Evolutionary conservation across 768 basidiomycete genomes (phyloP), one percentile per base, ranked within the genome.

Genomic region (Lanmaoa pseudosensibilis): DNA sequence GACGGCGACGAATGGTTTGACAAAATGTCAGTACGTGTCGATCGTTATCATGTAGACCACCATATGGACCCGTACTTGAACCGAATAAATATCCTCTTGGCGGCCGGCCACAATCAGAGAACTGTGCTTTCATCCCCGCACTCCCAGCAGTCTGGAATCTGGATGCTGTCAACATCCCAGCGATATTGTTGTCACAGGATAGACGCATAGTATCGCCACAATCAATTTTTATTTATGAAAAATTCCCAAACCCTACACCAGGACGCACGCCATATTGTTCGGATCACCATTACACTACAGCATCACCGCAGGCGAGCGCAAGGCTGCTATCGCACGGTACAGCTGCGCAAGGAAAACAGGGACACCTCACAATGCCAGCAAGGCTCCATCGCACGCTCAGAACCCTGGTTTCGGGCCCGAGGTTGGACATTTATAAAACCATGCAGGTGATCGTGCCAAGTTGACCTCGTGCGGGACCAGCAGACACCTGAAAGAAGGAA

Each of bases 1-100:
- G 50, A 57, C 61, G 57, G 61, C 52, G 37, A 57, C 57, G 59
- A 53, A 54, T 19, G 25, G 27, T 10, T 46, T 27, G 45, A 47
- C 46, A 25, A 37, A 54, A 46, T 37, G 21, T 13, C 16, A 27
- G 34, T 27, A 41, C 34, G 21, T 25, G 23, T 33, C 19, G 32
- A 46, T 33, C 9, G 13, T 36, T 48, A 36, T 21, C 34, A 33
- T 34, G 21, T 25, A 36, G 5, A 25, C 3, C 9, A 33, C 21
- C 43, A 23, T 25, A 4, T 10, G 12, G 36, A 49, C 18, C 30
- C 32, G 5, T 9, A 30, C 27, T 30, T 7, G 27, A 30, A 30
- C 27, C 6, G 27, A 30, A 30, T 30, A 30, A 30, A 30, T 30
- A 1, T 7, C 27, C 27, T 30, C 7, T 51, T 21, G 44, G 40